Evolutionary conservation across 2,329 filamentous ascomycete genomes (phyloP), one percentile per base, ranked within the genome.

Genomic region (Penicillium sp.): DNA sequence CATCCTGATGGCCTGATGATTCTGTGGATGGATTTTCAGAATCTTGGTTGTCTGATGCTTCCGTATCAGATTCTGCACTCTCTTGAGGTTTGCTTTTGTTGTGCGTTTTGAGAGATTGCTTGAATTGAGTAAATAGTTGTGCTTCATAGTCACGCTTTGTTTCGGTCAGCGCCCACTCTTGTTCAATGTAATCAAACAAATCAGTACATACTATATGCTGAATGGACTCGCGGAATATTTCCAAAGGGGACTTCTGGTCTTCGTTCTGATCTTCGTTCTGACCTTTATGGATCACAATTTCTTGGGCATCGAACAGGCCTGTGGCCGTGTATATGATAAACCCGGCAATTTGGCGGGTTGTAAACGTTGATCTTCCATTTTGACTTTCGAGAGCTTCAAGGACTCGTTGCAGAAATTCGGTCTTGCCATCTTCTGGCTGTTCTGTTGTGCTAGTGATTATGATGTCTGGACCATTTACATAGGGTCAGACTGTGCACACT

Each of bases 361-460:
- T 47, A 12, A 40, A 14, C 1, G 47, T 16, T 1, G 28, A 47
- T 52, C 23, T 52, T 28, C 48, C 49, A 46, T 14, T 30, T 30
- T 28, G 40, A 30, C 26, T 40, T 33, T 26, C 7, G 2, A 62
- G 12, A 33, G 12, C 20, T 12, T 38, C 33, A n/a, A 60, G 24
- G 20, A 53, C 38, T 14, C 20, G 21, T 28, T 46, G 38, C 12
- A 53, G 43, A 26, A 55, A 50, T 4, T 23, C 52, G 16, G 59
- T 57, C 2, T 57, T 45, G 46, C 53, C 53, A 14, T 50, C 38
- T 7, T 56, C 42, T 16, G 33, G 30, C 33, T 60, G 28, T 12
- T 47, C 18, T 2, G 60, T 61, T 23, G 56, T 51, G 38, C 57
- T 58, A 7, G 57, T 61, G 23, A 62, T 53, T 35, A 62, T 60